Base-by-base conservation (phyloP, 2,329 filamentous ascomycete genomes). In the Zymoseptoria tritici region DNA sequence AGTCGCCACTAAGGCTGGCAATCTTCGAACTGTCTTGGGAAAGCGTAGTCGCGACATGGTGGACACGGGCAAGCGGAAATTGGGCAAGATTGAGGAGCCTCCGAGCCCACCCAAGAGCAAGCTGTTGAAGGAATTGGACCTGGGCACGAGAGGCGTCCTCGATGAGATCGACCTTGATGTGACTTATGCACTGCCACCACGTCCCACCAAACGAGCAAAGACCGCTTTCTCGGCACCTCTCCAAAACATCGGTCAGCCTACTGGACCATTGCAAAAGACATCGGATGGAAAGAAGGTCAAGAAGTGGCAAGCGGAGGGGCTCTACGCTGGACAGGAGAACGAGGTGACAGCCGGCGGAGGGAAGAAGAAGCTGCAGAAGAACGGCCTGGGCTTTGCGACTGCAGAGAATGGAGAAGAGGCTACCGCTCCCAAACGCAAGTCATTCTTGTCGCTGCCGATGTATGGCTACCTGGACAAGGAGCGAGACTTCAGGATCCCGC, bases 401-500 rank as follows among this genome's bases (percentile, higher is more conserved):
- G n/a, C n/a, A n/a, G n/a, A n/a, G n/a, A 87, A 55, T 7, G 52
- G 58, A 31, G 51, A 9, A 46, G 49, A 50, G 19, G 36, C 4
- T 24, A 20, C 19, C 19, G 91, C 90, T 2, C 72, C 88, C 64
- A 83, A 87, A 55, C 78, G 87, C 22, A 58, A 59, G 42, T 26
- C 62, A 9, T 62, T 70, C 58, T 64, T 74, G 57, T 60, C 70
- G 13, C 59, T 74, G 42, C 73, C 73, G 9, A 74, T 74, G 72
- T 75, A 72, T 54, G 58, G 59, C 19, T 73, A 73, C 57, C 75
- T 97, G 60, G 82, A 91, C 57, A 68, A 83, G 61, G 88, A 76
- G 24, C 72, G 73, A 24, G 86, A 95, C 72, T 97, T 96, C 76
- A 91, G 91, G 74, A 79, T 99, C 29, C 94, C 94, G 0, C 97